Evolutionary conservation across 139 green algal genomes (phyloP).

Genomic region (Chlamydomonas schloesseri): DNA sequence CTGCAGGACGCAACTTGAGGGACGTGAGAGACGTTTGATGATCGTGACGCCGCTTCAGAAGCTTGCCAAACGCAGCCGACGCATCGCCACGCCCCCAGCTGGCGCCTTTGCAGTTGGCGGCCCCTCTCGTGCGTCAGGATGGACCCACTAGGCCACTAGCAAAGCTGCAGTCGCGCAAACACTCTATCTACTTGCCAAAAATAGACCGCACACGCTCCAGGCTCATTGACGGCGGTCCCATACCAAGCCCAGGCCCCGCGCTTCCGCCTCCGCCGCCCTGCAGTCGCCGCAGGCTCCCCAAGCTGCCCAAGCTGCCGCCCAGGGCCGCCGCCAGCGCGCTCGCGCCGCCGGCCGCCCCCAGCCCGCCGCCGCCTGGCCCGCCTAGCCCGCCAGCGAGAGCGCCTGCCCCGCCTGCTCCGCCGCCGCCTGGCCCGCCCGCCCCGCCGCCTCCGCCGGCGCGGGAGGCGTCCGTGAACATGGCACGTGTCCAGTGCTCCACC

Average conservation of each 20-base stretch:
- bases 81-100: too few relatives aligned
- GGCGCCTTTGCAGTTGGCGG: too few relatives aligned
- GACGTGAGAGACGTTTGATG: too few relatives aligned
- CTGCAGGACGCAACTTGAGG: too few relatives aligned
- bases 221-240: not conserved
- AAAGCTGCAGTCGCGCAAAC: too few relatives aligned
- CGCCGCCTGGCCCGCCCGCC: not conserved
- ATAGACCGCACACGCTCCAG: conserved; percentile 38
- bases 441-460: not conserved
- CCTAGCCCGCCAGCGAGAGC: not conserved
- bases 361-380: not conserved
- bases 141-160: too few relatives aligned
- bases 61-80: too few relatives aligned
- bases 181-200: conserved; percentile 39
- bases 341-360: not conserved
- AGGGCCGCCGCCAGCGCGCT: not conserved
- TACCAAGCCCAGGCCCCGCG: not conserved
- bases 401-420: not conserved
- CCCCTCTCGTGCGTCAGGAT: too few relatives aligned
- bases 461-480: conserved; percentile 57
- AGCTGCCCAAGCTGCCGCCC: not conserved
- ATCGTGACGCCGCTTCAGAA: too few relatives aligned
- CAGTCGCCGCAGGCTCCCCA: too few relatives aligned
- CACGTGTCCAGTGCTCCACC: conserved; percentile 73
- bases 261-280: too few relatives aligned